Percentiles rank a stretch among this genome's conserved stretches.
Evolutionary conservation across 192 early-diverging fungal species (phyloP).

Genomic region (Coemansia sp.): DNA sequence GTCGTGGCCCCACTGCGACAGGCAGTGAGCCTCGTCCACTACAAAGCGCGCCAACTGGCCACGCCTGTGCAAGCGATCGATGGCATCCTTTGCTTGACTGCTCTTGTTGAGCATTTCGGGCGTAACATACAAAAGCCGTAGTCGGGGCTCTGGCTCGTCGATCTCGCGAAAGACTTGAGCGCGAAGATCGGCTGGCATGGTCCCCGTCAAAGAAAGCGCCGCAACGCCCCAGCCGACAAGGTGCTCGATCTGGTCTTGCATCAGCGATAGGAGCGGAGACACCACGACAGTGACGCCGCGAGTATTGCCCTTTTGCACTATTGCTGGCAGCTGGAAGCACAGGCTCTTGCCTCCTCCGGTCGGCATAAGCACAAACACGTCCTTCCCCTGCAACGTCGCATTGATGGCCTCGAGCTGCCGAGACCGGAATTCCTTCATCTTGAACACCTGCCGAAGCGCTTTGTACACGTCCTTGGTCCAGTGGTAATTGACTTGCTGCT

Average conservation of each 20-base stretch:
- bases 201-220: constrained; percentile 67
- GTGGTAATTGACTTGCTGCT: constrained; percentile 47
- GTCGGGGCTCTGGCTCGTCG: constrained; percentile 36
- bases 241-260: constrained; percentile 90
- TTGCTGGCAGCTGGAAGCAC: constrained; percentile 91
- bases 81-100: constrained; percentile 56
- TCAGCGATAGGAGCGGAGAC: constrained; percentile 93
- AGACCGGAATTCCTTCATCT: constrained; percentile 73
- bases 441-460: constrained; percentile 69
- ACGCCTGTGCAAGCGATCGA: constrained; percentile 63
- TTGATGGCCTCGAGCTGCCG: constrained; percentile 92
- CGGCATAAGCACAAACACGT: constrained; percentile 97
- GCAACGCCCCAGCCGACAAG: constrained; percentile 66
- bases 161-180: constrained; percentile 65
- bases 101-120: constrained; percentile 82
- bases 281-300: constrained; percentile 85
- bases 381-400: constrained; percentile 75
- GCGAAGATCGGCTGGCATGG: constrained; percentile 55
- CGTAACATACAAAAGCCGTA: constrained; percentile 84
- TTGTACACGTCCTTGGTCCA: constrained; percentile 75
- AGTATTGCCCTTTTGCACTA: constrained; percentile 65
- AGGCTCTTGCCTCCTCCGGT: constrained; percentile 96
- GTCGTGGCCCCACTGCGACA: constrained; percentile 97
- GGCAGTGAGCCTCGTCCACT: constrained; percentile 96
- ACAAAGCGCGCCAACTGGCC: constrained; percentile 82